Evolutionary conservation across 331 rosid species (phyloP).

Genomic region (Prunus yedoensis): DNA sequence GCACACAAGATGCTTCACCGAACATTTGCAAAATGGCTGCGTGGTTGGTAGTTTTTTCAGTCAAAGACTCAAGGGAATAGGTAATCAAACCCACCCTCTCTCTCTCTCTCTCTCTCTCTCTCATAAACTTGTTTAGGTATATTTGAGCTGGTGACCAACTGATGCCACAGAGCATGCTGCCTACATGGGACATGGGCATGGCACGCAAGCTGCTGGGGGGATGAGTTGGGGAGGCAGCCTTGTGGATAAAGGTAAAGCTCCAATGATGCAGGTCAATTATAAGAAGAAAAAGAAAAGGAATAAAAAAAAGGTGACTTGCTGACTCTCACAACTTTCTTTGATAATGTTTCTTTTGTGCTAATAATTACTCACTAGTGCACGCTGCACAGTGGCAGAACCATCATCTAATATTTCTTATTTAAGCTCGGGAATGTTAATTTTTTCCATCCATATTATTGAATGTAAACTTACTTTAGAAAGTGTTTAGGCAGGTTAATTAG

Average conservation of each 20-base stretch:
- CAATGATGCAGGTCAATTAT: background rate
- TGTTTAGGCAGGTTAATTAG: no score
- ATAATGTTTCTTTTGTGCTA: background rate
- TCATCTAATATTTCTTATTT: no score
- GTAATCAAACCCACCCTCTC: conserved; percentile 42
- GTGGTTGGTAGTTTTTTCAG: conserved; percentile 15
- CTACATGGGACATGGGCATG: background rate
- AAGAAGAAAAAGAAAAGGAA: background rate
- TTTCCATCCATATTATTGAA: no score
- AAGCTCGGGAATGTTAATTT: no score
- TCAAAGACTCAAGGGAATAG: conserved; percentile 26
- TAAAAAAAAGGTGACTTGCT: background rate
- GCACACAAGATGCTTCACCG: background rate
- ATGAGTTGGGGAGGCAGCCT: conserved; percentile 11
- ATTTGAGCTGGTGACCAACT: conserved; percentile 44
- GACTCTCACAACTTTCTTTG: conserved; percentile 2
- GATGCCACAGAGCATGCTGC: conserved; percentile 22
- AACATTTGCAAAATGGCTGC: conserved; percentile 23
- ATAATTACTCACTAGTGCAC: background rate
- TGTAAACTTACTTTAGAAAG: no score
- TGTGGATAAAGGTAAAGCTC: background rate
- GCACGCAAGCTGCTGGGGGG: conserved; percentile 3
- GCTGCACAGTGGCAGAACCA: background rate
- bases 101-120: background rate
- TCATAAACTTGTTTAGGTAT: background rate